phyloP scores from a whole-genome alignment of 129 eudicot genomes.

The Flaveria linearis region DNA sequence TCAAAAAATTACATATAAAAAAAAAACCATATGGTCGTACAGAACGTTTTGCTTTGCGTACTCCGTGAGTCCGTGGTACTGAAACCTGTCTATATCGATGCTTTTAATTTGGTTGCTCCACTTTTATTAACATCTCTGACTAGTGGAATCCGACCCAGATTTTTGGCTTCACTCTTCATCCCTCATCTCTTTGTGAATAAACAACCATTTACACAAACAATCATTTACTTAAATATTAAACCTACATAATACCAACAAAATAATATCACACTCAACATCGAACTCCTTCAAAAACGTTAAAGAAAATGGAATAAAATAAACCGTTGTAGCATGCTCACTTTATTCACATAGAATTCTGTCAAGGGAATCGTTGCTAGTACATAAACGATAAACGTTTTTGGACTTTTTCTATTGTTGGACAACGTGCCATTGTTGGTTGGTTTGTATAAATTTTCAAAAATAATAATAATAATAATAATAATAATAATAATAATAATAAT shows the following conservation, averaged over 20 bases:
- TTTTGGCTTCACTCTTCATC: slow-evolving; percentile 19
- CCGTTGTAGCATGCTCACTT: not conserved
- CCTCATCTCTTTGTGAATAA: not conserved
- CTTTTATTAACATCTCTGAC: slow-evolving; percentile 34
- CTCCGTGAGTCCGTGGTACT: slow-evolving; percentile 54
- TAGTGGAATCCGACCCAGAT: slow-evolving; percentile 30
- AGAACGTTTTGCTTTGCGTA: slow-evolving; percentile 7
- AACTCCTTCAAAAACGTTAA: not conserved
- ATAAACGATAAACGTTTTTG: not conserved
- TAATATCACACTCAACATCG: not conserved
- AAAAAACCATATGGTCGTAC: not conserved
- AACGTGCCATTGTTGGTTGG: slow-evolving; percentile 30
- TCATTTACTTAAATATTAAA: not conserved
- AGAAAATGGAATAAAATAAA: not conserved
- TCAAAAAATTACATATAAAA: not conserved
- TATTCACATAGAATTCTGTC: slow-evolving; percentile 24
- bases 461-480: not conserved
- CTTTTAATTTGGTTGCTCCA: slow-evolving; percentile 22
- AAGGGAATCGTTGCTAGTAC: slow-evolving; percentile 9
- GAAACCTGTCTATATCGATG: slow-evolving; percentile 24
- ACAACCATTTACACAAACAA: not conserved
- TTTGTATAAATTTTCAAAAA: not conserved
- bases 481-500: not conserved
- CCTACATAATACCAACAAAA: not conserved
- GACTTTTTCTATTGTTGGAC: slow-evolving; percentile 23